Base-by-base conservation (phyloP, 345 rosid species). In the Corchorus capsularis region DNA sequence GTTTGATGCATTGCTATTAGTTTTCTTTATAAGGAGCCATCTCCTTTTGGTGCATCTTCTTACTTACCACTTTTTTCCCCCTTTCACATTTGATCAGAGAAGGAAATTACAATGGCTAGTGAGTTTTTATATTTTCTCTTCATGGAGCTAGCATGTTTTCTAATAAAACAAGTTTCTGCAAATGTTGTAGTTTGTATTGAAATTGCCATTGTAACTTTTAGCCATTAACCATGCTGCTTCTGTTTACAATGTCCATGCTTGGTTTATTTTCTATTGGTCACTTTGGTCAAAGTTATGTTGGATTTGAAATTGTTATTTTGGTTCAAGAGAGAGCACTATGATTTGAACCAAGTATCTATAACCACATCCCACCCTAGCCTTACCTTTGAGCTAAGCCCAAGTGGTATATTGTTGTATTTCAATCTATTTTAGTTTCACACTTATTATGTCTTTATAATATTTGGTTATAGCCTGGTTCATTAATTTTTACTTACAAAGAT, bases 1-100 rank as follows among this genome's bases (percentile, higher is more conserved):
- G 46, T 66, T 63, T 59, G 63, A 55, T 83, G 54, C 73, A 72
- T 54, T 65, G 13, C 53, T 47, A n/a, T 47, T 20, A 45, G 45
- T 10, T 43, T 67, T 15, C 55, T 41, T 39, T 52, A 11, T 19
- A 22, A 54, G 4, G 39, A 27, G 22, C 63, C 11, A 54, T 14
- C 5, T 52, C 8, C 55, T 10, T 45, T 15, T 64, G 22, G 22
- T 12, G 3, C 52, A 43, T 43, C 45, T 27, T 67, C 12, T 45
- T 4, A 27, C 55, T n/a, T 4, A 27, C 55, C 20, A 14, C 0
- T 14, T 13, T 19, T 41, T 72, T 59, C 2, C 14, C 22, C 2
- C 14, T 14, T 72, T 20, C 20, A 12, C 45, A 11, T 47, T 22
- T 13, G 56, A 7, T 43, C 43, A 6, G 64, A 6, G 39, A 54